A percentile compares a stretch with the other conserved stretches of the same genome.
Conservation (phyloP, 2,329 filamentous ascomycete species). For the Tolypocladium endophyticum region DNA sequence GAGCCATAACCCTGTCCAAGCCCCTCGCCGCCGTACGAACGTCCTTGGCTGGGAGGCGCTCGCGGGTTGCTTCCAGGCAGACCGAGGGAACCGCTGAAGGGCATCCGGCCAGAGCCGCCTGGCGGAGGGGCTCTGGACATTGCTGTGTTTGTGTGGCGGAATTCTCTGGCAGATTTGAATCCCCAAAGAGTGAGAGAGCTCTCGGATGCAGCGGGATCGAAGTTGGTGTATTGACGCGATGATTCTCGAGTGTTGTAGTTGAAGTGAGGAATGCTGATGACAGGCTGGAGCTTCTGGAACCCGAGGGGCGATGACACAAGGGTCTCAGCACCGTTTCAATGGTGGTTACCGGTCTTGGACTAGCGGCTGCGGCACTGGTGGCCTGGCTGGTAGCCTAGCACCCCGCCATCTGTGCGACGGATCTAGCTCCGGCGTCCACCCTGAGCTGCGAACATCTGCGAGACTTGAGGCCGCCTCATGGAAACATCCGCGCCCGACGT, state of each 20-base stretch:
- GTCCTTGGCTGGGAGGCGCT: constrained; percentile 12
- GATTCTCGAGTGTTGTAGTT: background rate
- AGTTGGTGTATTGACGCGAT: too few relatives aligned
- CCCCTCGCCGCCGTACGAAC: constrained; percentile 10
- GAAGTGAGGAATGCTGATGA: background rate
- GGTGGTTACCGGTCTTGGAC: background rate
- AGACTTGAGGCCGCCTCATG: background rate
- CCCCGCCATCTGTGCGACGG: background rate
- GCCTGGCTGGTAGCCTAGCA: background rate
- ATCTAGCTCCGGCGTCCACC: background rate
- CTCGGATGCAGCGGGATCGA: too few relatives aligned
- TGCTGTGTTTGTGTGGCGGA: background rate
- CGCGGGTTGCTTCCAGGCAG: constrained; percentile 18
- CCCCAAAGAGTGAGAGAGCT: background rate
- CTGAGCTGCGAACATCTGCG: background rate
- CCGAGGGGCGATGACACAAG: background rate
- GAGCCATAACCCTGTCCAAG: constrained; percentile 22
- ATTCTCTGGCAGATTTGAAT: background rate
- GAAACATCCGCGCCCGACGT: background rate
- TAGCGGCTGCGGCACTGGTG: background rate
- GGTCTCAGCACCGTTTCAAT: constrained; percentile 4
- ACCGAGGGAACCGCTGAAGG: constrained; percentile 14
- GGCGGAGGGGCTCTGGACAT: constrained; percentile 21
- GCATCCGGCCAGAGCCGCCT: constrained; percentile 11
- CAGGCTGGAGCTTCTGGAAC: constrained; percentile 3